A percentile compares a stretch with the other conserved stretches of the same genome.
Evolutionary conservation across 345 rosid species (phyloP).

Genomic region (Jatropha curcas): DNA sequence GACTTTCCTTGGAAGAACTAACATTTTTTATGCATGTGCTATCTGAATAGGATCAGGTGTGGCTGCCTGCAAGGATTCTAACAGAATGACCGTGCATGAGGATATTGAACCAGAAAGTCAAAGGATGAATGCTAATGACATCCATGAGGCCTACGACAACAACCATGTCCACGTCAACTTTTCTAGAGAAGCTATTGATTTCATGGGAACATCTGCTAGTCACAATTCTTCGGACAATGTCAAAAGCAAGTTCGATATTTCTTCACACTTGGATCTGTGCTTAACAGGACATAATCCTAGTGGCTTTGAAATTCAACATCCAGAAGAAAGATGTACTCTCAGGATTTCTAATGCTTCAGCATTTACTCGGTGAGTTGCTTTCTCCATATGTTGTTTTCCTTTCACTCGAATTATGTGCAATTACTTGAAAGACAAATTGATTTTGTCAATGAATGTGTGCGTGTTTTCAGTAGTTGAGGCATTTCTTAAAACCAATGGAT

Average conservation of each 20-base stretch:
- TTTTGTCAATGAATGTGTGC: background rate
- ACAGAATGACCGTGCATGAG: constrained; percentile 15
- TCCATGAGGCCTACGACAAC: constrained; percentile 24
- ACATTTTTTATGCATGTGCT: constrained; percentile 11
- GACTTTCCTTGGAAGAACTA: constrained; percentile 8
- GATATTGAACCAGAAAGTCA: constrained; percentile 31
- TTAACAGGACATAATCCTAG: constrained; percentile 53
- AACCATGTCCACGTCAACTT: constrained; percentile 26
- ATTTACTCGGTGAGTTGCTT: constrained; percentile 61
- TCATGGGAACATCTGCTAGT: constrained; percentile 60
- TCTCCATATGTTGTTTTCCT: background rate
- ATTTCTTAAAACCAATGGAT: background rate
- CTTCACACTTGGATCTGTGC: constrained; percentile 68
- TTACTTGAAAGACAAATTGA: background rate
- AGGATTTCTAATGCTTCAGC: constrained; percentile 85
- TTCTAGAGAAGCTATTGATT: constrained; percentile 63
- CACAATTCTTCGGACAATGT: constrained; percentile 32
- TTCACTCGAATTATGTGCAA: background rate
- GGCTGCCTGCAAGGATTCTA: constrained; percentile 27
- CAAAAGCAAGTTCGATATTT: constrained; percentile 41
- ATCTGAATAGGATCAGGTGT: constrained; percentile 25
- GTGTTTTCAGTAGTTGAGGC: background rate
- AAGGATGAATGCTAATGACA: constrained; percentile 24
- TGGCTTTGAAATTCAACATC: constrained; percentile 41
- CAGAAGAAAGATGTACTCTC: constrained; percentile 53